Evolutionary conservation across 2,329 filamentous ascomycete genomes (phyloP).

Genomic region (Ceratocystis cubensis): DNA sequence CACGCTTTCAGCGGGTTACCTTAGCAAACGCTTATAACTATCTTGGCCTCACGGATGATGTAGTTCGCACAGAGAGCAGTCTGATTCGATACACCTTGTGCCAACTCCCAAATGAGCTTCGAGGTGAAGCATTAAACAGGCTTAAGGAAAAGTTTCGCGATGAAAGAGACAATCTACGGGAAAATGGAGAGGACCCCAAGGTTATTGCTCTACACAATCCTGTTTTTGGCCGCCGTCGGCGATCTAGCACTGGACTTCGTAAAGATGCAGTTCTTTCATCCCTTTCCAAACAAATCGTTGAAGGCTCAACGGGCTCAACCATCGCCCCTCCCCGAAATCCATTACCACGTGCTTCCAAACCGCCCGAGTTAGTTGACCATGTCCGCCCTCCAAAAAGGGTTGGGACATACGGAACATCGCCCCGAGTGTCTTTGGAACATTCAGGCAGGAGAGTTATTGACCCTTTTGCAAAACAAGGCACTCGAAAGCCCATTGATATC

Average conservation of each 20-base stretch:
- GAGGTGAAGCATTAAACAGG: slow-evolving; percentile 67
- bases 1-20: slow-evolving; percentile 85
- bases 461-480: slow-evolving; percentile 20
- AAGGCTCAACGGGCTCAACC: slow-evolving; percentile 32
- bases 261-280: slow-evolving; percentile 70
- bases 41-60: slow-evolving; percentile 79
- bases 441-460: slow-evolving; percentile 18
- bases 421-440: slow-evolving; percentile 12
- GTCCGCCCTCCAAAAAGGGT: slow-evolving; percentile 3
- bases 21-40: slow-evolving; percentile 91
- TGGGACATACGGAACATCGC: slow-evolving; percentile 14
- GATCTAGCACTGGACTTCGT: slow-evolving; percentile 54
- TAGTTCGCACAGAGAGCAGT: slow-evolving; percentile 79
- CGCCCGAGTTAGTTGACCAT: neutral
- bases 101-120: slow-evolving; percentile 79
- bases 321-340: slow-evolving; percentile 30
- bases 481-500: slow-evolving; percentile 40
- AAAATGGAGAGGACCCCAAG: slow-evolving; percentile 65
- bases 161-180: slow-evolving; percentile 69
- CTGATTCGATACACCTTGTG: slow-evolving; percentile 90
- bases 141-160: slow-evolving; percentile 86
- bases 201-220: slow-evolving; percentile 92
- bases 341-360: neutral
- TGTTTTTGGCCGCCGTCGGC: slow-evolving; percentile 17
- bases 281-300: slow-evolving; percentile 37